A percentile compares a stretch with the other conserved stretches of the same genome.
These are phyloP conservation scores for Citrus cavaleriei DNA, from an alignment of 345 rosid genomes.

Conservation along the genomic window DNA sequence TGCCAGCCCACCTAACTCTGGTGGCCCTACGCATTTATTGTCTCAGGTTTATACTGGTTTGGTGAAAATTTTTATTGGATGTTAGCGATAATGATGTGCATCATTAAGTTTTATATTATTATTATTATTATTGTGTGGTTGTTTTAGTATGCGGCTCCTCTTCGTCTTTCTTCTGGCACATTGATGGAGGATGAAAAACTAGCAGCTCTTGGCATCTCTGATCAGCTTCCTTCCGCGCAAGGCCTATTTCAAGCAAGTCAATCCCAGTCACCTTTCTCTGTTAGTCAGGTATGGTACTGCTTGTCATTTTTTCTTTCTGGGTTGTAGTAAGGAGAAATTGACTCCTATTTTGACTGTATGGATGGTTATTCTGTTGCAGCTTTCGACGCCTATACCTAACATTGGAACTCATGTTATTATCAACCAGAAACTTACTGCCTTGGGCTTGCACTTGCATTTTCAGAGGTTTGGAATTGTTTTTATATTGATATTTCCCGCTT, in stretches of 20 bases:
- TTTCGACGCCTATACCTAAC: slow-evolving; percentile 69
- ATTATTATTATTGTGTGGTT: slow-evolving; percentile 9
- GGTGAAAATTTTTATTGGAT: neutral
- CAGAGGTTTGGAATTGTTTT: slow-evolving; percentile 62
- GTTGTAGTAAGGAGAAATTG: neutral
- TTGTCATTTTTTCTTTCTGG: neutral
- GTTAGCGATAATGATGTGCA: neutral
- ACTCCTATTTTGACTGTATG: slow-evolving; percentile 15
- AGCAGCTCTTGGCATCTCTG: slow-evolving; percentile 65
- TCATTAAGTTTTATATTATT: neutral
- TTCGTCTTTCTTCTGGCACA: slow-evolving; percentile 55
- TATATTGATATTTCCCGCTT: slow-evolving; percentile 1
- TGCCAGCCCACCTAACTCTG: slow-evolving; percentile 67
- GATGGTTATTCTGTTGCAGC: slow-evolving; percentile 37
- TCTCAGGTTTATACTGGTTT: slow-evolving; percentile 61
- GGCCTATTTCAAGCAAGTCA: slow-evolving; percentile 78
- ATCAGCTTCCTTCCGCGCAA: slow-evolving; percentile 79
- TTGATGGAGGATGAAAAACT: slow-evolving; percentile 86
- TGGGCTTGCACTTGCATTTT: slow-evolving; percentile 80
- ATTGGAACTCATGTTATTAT: slow-evolving; percentile 79
- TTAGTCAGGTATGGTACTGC: slow-evolving; percentile 47
- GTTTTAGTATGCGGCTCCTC: slow-evolving; percentile 63
- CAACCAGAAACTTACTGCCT: slow-evolving; percentile 67
- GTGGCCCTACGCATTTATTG: slow-evolving; percentile 55
- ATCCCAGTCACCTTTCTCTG: slow-evolving; percentile 65